Evolutionary conservation across 805 yeast genomes (phyloP), one percentile per base, ranked within the genome.

Genomic region (Sungouiozyma intestinalis): DNA sequence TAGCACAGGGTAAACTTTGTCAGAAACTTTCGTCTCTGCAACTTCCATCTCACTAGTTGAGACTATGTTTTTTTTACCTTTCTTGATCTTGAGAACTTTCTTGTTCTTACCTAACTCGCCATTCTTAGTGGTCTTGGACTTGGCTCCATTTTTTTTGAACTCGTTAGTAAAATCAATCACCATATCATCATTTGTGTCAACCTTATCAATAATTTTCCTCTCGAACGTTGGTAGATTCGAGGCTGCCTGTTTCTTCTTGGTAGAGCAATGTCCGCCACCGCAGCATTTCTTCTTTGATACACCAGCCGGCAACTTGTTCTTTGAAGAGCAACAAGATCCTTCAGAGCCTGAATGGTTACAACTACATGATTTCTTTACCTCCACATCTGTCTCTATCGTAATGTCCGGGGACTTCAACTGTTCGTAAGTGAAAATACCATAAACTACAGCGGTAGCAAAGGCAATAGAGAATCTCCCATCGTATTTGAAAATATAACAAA

Each of bases 161-260:
- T 66, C 55, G 14, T 60, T 50, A 0, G 72, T 68, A 49, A 68
- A 68, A 48, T 68, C 72, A 42, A 67, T 57, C 11, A 66, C 64
- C 4, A 63, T 29, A 33, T 45, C 58, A 36, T 36, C 29, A 24
- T 11, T 24, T 6, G 6, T 11, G 11, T 11, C 11, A 24, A 7
- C 29, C 11, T 24, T 24, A 24, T 24, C 29, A 24, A 24, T 24
- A 24, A 7, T 24, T 7, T 7, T 24, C 29, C 11, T 24, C 11
- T 24, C 29, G 11, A 24, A 24, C 6, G 29, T 24, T 24, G 29
- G 29, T 11, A 24, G 11, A 6, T 24, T 24, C 9, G 6, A 7
- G 29, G 29, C 6, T 16, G 31, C 15, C 18, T 38, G 42, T 17
- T 49, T 51, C 42, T 53, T 53, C 40, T 59, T 50, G 33, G 57